These are phyloP conservation scores for Candida nemodendra DNA, from an alignment of 805 yeast species.

Conservation along the genomic window DNA sequence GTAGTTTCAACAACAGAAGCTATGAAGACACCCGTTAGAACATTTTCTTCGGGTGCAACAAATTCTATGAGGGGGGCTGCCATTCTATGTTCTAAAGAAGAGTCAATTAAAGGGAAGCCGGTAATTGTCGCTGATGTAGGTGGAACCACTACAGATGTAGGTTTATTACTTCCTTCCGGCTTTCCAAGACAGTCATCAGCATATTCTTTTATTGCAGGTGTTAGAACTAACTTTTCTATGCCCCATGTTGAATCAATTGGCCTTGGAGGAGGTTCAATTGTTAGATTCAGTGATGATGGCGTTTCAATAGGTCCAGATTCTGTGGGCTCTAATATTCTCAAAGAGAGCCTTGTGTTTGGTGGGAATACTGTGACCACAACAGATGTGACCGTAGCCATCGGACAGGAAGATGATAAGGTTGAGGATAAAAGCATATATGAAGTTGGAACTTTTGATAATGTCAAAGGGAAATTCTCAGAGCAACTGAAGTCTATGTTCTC, in stretches of 20 bases:
- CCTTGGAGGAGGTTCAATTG: slow-evolving; percentile 47
- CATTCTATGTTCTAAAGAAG: slow-evolving; percentile 32
- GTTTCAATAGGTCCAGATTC: slow-evolving; percentile 45
- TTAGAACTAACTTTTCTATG: slow-evolving; percentile 46
- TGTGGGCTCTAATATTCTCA: slow-evolving; percentile 39
- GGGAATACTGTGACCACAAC: slow-evolving; percentile 39
- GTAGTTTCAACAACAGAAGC: slow-evolving; percentile 39
- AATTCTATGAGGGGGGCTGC: slow-evolving; percentile 46
- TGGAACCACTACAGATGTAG: slow-evolving; percentile 48
- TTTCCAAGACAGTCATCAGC: slow-evolving; percentile 45
- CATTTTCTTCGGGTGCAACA: slow-evolving; percentile 47
- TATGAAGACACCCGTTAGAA: slow-evolving; percentile 37
- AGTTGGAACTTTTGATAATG: slow-evolving; percentile 25
- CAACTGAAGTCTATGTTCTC: background rate
- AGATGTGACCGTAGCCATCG: slow-evolving; percentile 36
- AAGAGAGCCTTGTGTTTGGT: slow-evolving; percentile 37
- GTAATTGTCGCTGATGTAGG: slow-evolving; percentile 44
- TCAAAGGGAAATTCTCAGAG: background rate
- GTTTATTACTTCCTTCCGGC: slow-evolving; percentile 40
- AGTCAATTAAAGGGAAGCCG: slow-evolving; percentile 30
- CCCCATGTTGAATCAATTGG: slow-evolving; percentile 48
- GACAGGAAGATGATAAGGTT: slow-evolving; percentile 29
- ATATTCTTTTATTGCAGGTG: slow-evolving; percentile 43
- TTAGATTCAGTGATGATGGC: slow-evolving; percentile 21
- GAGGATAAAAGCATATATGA: background rate